Conservation (phyloP, 176 grass and related monocot genomes). For the Triticum dicoccoides region DNA sequence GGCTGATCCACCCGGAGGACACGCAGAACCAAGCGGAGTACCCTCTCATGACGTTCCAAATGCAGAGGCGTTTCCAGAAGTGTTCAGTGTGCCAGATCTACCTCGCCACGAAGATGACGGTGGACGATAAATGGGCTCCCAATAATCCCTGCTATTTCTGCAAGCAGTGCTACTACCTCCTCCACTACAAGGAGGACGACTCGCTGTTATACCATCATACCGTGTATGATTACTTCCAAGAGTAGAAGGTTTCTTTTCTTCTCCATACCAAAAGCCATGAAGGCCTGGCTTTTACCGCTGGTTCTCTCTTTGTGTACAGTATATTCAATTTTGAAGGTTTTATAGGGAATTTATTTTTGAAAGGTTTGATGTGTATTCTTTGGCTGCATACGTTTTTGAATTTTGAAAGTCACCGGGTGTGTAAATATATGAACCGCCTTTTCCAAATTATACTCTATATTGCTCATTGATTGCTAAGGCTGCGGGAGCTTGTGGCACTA, state of each 20-base stretch:
- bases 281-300: background rate
- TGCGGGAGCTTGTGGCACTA: background rate
- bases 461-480: too few species aligned
- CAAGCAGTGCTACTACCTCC: constrained; percentile 91
- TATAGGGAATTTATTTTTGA: background rate
- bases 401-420: too few species aligned
- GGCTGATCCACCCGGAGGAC: constrained; percentile 78
- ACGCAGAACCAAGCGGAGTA: constrained; percentile 66
- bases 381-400: too few species aligned
- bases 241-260: constrained; percentile 23
- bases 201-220: constrained; percentile 69
- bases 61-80: constrained; percentile 63
- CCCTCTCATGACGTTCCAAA: constrained; percentile 71
- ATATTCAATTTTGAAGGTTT: background rate
- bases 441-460: too few species aligned
- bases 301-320: background rate
- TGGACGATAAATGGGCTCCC: constrained; percentile 82
- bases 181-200: constrained; percentile 87
- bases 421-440: too few species aligned
- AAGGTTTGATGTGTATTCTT: too few species aligned
- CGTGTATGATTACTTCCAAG: constrained; percentile 75
- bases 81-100: constrained; percentile 90
- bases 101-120: constrained; percentile 75
- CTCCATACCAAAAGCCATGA: background rate
- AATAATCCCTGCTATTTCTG: constrained; percentile 93